These are phyloP conservation scores for Fraxinus sp. DNA, from an alignment of 305 asterid genomes.

Conservation along the genomic window DNA sequence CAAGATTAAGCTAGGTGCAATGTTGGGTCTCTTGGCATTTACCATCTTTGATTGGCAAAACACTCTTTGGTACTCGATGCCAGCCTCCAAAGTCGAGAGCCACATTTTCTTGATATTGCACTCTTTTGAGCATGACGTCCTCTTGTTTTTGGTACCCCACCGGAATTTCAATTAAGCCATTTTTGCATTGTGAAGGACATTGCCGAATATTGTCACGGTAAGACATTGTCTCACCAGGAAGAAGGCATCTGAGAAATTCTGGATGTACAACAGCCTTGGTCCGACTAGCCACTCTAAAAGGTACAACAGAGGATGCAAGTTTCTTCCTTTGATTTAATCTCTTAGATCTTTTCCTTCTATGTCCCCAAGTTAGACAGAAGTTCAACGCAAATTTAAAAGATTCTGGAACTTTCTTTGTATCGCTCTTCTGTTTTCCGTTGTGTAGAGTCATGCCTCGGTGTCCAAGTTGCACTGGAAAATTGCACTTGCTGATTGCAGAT, in stretches of 20 bases:
- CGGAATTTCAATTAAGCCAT: background rate
- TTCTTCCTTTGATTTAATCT: background rate
- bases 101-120: background rate
- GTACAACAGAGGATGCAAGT: background rate
- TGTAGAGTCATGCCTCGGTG: conserved; percentile 1
- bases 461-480: background rate
- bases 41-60: background rate
- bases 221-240: background rate
- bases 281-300: background rate
- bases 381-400: conserved; percentile 8
- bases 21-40: background rate
- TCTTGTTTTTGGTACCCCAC: background rate
- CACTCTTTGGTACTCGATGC: conserved; percentile 3
- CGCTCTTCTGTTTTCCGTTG: conserved; percentile 2
- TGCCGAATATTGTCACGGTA: background rate
- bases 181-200: background rate
- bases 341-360: conserved; percentile 28
- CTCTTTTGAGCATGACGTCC: background rate
- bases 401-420: conserved; percentile 21
- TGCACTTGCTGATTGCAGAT: background rate
- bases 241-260: background rate
- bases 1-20: background rate
- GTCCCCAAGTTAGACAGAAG: conserved; percentile 9
- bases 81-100: background rate
- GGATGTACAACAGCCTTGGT: background rate